Evolutionary conservation across 306 rosid species (phyloP).

Genomic region (Ceratonia siliqua): DNA sequence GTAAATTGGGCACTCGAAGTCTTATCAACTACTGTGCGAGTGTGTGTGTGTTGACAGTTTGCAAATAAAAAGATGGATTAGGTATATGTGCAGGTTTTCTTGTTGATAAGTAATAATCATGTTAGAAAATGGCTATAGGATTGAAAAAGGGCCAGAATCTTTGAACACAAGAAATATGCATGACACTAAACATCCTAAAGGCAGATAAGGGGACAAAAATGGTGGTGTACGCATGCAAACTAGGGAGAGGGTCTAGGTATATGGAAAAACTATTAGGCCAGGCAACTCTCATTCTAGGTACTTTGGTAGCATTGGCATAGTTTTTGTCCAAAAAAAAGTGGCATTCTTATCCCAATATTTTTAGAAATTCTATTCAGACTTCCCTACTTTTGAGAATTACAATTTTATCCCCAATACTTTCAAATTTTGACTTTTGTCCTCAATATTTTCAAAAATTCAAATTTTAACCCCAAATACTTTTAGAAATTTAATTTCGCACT

Average conservation of each 20-base stretch:
- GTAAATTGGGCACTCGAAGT: background rate
- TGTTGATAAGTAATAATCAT: background rate
- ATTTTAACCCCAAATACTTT: too few species aligned
- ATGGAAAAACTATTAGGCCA: background rate
- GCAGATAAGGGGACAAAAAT: background rate
- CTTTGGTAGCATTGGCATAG: slow-evolving; percentile 6
- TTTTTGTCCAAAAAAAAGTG: too few species aligned
- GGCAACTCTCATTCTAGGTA: background rate
- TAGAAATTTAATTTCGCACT: too few species aligned
- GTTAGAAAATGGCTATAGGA: background rate
- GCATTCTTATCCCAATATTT: too few species aligned
- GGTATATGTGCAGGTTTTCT: background rate
- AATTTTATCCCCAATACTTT: too few species aligned
- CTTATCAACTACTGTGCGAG: background rate
- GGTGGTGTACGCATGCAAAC: slow-evolving; percentile 7
- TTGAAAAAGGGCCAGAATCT: background rate
- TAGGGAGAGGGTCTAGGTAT: background rate
- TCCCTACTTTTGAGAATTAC: too few species aligned
- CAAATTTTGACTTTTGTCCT: too few species aligned
- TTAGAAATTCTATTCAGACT: too few species aligned
- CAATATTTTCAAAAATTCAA: too few species aligned
- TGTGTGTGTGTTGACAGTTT: background rate
- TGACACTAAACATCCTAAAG: slow-evolving; percentile 7
- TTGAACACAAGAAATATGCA: background rate
- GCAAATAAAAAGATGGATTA: background rate